A percentile compares a stretch with the other conserved stretches of the same genome.
Evolutionary conservation across 2,329 filamentous ascomycete genomes (phyloP).

Genomic region (Epichloe coenophiala): DNA sequence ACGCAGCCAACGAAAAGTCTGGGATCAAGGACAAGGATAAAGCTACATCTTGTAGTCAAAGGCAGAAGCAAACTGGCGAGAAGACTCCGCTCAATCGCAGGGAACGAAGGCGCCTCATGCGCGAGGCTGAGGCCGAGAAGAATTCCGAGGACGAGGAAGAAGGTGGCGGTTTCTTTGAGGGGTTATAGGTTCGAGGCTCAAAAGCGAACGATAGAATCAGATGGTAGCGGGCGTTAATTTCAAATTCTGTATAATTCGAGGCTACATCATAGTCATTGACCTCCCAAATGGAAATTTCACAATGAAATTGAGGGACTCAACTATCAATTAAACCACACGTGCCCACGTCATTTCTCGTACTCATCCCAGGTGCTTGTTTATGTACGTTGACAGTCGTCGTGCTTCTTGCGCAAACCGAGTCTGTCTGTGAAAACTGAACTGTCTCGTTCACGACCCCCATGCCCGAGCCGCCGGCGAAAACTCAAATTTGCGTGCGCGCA

Average conservation of each 20-base stretch:
- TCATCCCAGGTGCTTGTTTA: too few relatives aligned
- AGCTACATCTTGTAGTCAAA: not conserved
- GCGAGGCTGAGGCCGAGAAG: constrained; percentile 18
- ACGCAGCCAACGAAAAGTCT: constrained; percentile 7
- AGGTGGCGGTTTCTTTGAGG: constrained; percentile 39
- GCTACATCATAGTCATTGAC: not conserved
- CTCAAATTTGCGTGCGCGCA: too few relatives aligned
- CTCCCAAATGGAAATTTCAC: not conserved
- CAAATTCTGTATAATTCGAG: not conserved
- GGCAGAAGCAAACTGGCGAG: constrained; percentile 10
- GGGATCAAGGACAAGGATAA: constrained; percentile 11
- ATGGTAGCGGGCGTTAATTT: not conserved
- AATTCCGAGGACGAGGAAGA: constrained; percentile 31
- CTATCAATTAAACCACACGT: not conserved
- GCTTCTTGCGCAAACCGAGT: too few relatives aligned
- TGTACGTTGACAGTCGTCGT: too few relatives aligned
- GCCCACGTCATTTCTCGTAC: too few relatives aligned
- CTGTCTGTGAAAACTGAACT: too few relatives aligned
- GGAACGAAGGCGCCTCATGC: constrained; percentile 22
- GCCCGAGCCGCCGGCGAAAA: too few relatives aligned
- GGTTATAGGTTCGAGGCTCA: not conserved
- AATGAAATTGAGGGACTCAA: not conserved
- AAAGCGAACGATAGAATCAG: not conserved
- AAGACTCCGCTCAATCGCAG: constrained; percentile 21
- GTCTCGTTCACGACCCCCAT: too few relatives aligned